These are phyloP conservation scores for Pichia heedii DNA, from an alignment of 805 yeast species.

Conservation along the genomic window DNA sequence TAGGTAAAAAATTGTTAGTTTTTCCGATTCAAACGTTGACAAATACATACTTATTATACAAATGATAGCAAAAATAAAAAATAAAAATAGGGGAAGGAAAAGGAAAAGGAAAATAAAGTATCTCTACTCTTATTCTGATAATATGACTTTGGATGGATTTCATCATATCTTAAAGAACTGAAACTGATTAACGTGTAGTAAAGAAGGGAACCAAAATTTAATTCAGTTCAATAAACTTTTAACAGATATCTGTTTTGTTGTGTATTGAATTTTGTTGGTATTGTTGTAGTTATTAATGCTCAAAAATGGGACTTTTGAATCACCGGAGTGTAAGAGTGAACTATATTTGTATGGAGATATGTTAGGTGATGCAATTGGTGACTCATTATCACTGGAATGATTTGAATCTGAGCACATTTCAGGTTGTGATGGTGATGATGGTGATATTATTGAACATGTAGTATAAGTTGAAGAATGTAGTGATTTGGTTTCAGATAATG, in stretches of 20 bases:
- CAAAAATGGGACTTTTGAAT: conserved; percentile 5
- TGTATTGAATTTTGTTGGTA: background rate
- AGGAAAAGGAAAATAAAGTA: too few species aligned
- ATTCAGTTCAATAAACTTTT: conserved; percentile 20
- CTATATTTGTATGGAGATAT: conserved; percentile 12
- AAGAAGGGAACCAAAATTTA: background rate
- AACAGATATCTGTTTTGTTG: conserved; percentile 17
- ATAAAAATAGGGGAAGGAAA: too few species aligned
- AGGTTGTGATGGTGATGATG: conserved; percentile 8
- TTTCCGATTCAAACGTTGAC: too few species aligned
- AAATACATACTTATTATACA: too few species aligned
- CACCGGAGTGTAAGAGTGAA: background rate
- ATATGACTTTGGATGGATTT: too few species aligned
- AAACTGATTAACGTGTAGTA: background rate
- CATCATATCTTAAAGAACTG: too few species aligned
- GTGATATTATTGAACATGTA: background rate
- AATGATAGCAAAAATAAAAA: too few species aligned
- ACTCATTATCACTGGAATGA: conserved; percentile 12
- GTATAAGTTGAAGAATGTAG: background rate
- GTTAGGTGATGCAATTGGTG: conserved; percentile 24
- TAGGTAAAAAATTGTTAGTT: too few species aligned
- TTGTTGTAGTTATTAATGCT: background rate
- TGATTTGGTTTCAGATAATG: conserved; percentile 6
- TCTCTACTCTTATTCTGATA: too few species aligned
- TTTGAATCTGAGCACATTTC: conserved; percentile 8